phyloP scores from a whole-genome alignment of 208 protist species.

The Trypanosomatidae sp. region DNA sequence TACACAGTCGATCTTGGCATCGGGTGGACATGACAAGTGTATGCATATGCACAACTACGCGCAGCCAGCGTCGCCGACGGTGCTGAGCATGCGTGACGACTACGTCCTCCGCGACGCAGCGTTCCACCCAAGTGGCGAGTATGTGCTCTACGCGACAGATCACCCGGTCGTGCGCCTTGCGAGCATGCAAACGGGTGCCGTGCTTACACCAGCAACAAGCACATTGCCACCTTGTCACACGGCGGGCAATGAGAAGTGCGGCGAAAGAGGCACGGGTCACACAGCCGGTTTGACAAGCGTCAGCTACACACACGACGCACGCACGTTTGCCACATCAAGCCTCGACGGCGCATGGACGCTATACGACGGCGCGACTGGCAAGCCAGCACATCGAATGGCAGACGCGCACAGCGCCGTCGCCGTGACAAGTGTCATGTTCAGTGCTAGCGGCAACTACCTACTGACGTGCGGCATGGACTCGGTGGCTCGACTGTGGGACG shows the following conservation, averaged over 20 bases:
- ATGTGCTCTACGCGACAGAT: conserved; percentile 63
- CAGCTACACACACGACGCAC: conserved; percentile 36
- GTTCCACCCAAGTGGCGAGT: conserved; percentile 76
- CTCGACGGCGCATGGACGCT: conserved; percentile 64
- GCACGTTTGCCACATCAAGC: conserved; percentile 41
- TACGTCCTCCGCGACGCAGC: conserved; percentile 50
- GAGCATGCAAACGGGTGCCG: conserved; percentile 39
- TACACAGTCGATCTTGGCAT: conserved; percentile 29
- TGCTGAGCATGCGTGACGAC: conserved; percentile 51
- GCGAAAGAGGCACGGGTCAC: conserved; percentile 14
- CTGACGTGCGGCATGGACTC: conserved; percentile 81
- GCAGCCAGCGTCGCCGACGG: conserved; percentile 26
- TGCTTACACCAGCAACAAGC: conserved; percentile 30
- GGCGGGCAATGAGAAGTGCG: not conserved
- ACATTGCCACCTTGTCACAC: no score
- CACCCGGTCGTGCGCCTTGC: conserved; percentile 52
- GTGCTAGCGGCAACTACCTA: conserved; percentile 60
- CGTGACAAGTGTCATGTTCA: conserved; percentile 72
- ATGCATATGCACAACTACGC: conserved; percentile 61
- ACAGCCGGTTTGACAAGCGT: conserved; percentile 51
- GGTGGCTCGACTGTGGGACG: conserved; percentile 66
- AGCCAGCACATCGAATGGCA: conserved; percentile 27
- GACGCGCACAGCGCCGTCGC: conserved; percentile 59
- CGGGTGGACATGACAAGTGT: conserved; percentile 47
- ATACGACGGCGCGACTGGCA: conserved; percentile 66